Evolutionary conservation across 441 rosid genomes (phyloP).

Genomic region (Rhodomyrtus psidioides): DNA sequence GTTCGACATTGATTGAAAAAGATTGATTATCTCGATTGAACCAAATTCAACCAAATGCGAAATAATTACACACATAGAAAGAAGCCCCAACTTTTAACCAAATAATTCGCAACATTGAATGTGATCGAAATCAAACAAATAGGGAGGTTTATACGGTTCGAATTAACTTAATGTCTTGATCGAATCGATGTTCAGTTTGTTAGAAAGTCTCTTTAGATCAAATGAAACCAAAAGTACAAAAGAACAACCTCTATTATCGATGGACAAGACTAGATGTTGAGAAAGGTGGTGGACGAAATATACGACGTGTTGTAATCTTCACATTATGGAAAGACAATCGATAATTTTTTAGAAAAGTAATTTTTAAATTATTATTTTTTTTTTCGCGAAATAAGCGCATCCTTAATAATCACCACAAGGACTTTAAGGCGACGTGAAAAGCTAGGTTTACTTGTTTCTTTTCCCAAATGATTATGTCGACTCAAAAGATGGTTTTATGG

Average conservation of each 20-base stretch:
- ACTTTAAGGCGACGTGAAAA: not conserved
- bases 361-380: not conserved
- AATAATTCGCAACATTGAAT: not conserved
- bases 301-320: not conserved
- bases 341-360: fast-evolving
- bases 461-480: not conserved
- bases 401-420: not conserved
- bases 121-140: not conserved
- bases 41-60: not conserved
- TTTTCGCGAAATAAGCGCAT: not conserved
- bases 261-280: not conserved
- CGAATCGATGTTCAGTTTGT: not conserved
- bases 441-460: not conserved
- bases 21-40: not conserved
- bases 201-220: not conserved
- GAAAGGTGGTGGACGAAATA: not conserved
- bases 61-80: not conserved
- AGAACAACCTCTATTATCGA: not conserved
- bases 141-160: not conserved
- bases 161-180: not conserved
- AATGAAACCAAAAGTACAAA: not conserved
- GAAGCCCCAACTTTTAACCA: not conserved
- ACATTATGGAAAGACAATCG: fast-evolving
- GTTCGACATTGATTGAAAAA: not conserved
- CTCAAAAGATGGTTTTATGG: not conserved